Evolutionary conservation across 345 rosid species (phyloP).

Genomic region (Citropsis articulata): DNA sequence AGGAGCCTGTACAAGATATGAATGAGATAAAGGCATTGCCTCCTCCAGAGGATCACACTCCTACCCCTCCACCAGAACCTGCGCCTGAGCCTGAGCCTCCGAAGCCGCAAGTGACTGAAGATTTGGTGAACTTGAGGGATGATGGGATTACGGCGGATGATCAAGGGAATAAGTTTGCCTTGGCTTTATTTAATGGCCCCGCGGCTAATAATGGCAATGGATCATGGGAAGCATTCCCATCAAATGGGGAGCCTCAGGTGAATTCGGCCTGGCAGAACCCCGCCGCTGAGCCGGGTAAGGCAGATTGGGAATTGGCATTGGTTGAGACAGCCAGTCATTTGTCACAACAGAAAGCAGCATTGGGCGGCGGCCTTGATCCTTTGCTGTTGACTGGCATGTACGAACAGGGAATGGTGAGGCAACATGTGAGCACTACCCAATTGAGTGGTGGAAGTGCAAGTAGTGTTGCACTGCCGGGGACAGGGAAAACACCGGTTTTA

Average conservation of each 20-base stretch:
- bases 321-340: slow-evolving; percentile 83
- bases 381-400: slow-evolving; percentile 86
- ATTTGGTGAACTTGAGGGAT: slow-evolving; percentile 82
- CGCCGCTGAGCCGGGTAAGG: slow-evolving; percentile 66
- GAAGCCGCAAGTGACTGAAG: slow-evolving; percentile 47
- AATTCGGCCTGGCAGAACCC: slow-evolving; percentile 89
- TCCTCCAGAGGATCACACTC: slow-evolving; percentile 55
- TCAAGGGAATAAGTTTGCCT: slow-evolving; percentile 73
- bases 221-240: slow-evolving; percentile 84
- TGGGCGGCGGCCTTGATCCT: slow-evolving; percentile 91
- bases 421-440: slow-evolving; percentile 50
- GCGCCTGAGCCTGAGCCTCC: slow-evolving; percentile 37
- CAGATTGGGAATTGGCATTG: slow-evolving; percentile 92
- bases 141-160: slow-evolving; percentile 61
- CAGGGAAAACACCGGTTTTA: slow-evolving; percentile 48
- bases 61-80: slow-evolving; percentile 42
- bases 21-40: slow-evolving; percentile 84
- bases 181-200: slow-evolving; percentile 77
- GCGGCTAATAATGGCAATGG: slow-evolving; percentile 46
- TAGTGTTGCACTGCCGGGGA: slow-evolving; percentile 66
- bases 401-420: slow-evolving; percentile 78
- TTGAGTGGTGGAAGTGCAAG: slow-evolving; percentile 72
- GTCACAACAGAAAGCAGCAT: slow-evolving; percentile 57
- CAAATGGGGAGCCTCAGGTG: slow-evolving; percentile 50
- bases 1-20: slow-evolving; percentile 53